Conservation (phyloP, 2,329 filamentous ascomycete genomes). For the Cytospora chrysosperma region DNA sequence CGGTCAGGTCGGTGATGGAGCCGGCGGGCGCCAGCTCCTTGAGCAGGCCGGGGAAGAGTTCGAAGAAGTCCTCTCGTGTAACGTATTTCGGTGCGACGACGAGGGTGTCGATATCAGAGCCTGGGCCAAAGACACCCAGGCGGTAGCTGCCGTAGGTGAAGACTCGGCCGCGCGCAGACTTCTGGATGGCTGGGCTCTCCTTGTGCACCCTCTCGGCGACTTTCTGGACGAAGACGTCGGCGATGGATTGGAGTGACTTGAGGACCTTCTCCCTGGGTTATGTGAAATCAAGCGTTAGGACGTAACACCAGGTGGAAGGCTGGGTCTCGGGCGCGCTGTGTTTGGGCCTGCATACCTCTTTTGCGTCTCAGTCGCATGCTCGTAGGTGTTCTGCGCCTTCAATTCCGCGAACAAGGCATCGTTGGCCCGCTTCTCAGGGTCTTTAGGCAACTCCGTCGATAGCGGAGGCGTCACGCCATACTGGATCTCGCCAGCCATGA, state of each 20-base stretch:
- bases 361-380: conserved; percentile 76
- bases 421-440: conserved; percentile 73
- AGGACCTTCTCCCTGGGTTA: conserved; percentile 66
- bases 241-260: conserved; percentile 72
- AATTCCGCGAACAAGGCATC: conserved; percentile 80
- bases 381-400: conserved; percentile 88
- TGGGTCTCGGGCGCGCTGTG: background rate
- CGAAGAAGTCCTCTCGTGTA: conserved; percentile 86
- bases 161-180: conserved; percentile 85
- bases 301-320: background rate
- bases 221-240: conserved; percentile 81
- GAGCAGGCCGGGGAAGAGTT: conserved; percentile 79
- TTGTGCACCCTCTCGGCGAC: conserved; percentile 72
- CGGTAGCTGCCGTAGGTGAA: conserved; percentile 97
- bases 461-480: conserved; percentile 81
- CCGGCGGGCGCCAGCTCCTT: conserved; percentile 71
- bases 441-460: conserved; percentile 72
- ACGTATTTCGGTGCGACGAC: conserved; percentile 91
- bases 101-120: conserved; percentile 96
- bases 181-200: conserved; percentile 73
- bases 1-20: conserved; percentile 80
- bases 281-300: background rate
- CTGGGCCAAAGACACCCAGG: conserved; percentile 88
- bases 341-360: conserved; percentile 61
- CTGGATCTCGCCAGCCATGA: conserved; percentile 32